Evolutionary conservation across 495 filamentous ascomycete genomes (phyloP), one percentile per base, ranked within the genome.

Genomic region (Xylaria palmicola): DNA sequence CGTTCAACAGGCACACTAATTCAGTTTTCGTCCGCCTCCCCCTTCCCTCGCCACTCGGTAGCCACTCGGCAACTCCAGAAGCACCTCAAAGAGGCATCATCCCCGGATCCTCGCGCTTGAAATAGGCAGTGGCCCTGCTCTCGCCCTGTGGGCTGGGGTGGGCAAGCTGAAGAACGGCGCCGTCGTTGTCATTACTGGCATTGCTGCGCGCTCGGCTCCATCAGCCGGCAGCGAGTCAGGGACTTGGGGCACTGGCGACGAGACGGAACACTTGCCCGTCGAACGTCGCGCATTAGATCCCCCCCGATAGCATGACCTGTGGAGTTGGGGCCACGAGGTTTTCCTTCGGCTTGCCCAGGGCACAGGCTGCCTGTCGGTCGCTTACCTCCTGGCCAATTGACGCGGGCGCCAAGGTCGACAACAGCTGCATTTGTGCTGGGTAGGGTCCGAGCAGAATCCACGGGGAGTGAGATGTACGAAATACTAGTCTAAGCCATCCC

Each of bases 51-150:
- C 64, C 58, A 60, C 48, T 70, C 62, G 52, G 62, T 62, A 59
- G 64, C 64, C 67, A 65, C 53, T 56, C 64, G 65, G 62, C 56
- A 47, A 63, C 64, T 59, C 66, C 62, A 60, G 65, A 56, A 65
- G 20, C 27, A 12, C 20, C 44, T 58, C 55, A 29, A 58, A 58
- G 9, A 12, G 55, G 55, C 41, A 58, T 44, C 29, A 58, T 39
- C 41, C 55, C 55, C 55, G 55, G 24, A 8, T 20, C 30, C 43
- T 49, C 29, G 19, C 49, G 41, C 55, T 58, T 30, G 34, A 58
- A 58, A 37, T 48, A 58, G 55, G n/a, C n/a, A n/a, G n/a, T n/a
- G n/a, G n/a, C n/a, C n/a, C 41, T 49, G 44, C 43, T 20, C 29
- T 13, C 41, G n/a, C 24, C 39, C 9, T 44, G 39, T 27, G 26